phyloP scores from a whole-genome alignment of 768 basidiomycete genomes.

The Macrocybe gigantea region DNA sequence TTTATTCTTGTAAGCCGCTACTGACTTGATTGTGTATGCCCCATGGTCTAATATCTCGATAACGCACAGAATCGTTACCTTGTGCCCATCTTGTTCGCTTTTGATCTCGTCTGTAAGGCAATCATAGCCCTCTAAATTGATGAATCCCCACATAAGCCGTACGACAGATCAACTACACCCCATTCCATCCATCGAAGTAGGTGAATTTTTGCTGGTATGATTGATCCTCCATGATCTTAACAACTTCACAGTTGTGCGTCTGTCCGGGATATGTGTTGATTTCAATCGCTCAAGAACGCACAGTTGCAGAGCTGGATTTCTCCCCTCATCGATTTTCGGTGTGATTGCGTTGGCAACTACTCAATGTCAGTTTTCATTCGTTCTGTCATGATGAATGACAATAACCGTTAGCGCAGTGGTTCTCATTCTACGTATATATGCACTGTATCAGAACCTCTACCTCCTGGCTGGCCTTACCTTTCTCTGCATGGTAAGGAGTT shows the following conservation, averaged over 20 bases:
- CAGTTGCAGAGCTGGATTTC: slow-evolving; percentile 6
- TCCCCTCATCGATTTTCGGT: neutral
- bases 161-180: neutral
- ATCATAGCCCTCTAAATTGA: too few species aligned
- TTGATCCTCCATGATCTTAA: neutral
- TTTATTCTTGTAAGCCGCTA: too few species aligned
- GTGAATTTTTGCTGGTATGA: neutral
- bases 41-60: too few species aligned
- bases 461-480: slow-evolving; percentile 9
- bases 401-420: slow-evolving; percentile 10
- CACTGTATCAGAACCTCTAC: slow-evolving; percentile 15
- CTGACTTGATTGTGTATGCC: too few species aligned
- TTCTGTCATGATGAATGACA: neutral
- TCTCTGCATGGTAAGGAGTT: slow-evolving; percentile 12
- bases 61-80: too few species aligned
- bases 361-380: neutral
- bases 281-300: neutral
- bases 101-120: too few species aligned
- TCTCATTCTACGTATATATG: slow-evolving; percentile 21
- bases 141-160: too few species aligned
- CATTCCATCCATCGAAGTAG: neutral
- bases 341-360: neutral
- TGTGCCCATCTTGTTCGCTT: too few species aligned
- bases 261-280: neutral
- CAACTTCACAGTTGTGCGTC: too few species aligned